phyloP scores from a whole-genome alignment of 2,329 filamentous ascomycete genomes.

The Penicillium sp. region DNA sequence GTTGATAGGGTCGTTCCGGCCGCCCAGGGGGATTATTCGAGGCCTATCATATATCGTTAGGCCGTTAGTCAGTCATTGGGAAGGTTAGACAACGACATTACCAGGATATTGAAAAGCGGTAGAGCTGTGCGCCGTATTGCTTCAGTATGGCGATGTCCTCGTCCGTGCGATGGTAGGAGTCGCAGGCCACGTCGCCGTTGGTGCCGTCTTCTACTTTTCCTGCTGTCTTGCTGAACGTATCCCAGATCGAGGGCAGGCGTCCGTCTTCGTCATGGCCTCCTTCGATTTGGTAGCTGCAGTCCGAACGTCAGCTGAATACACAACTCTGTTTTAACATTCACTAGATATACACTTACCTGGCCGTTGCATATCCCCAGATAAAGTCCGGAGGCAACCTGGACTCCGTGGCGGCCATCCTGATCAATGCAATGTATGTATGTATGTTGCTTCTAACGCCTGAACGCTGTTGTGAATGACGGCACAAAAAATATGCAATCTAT shows the following conservation, averaged over 20 bases:
- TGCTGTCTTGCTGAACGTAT: constrained; percentile 75
- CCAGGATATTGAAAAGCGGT: constrained; percentile 82
- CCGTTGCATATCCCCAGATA: constrained; percentile 76
- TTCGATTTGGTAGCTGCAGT: constrained; percentile 79
- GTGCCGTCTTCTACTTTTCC: constrained; percentile 78
- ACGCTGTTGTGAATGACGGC: background rate
- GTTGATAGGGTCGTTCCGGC: constrained; percentile 77
- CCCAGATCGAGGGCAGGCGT: constrained; percentile 80
- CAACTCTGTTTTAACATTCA: background rate
- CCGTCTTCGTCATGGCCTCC: constrained; percentile 71
- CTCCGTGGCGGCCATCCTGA: background rate
- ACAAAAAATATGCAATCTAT: background rate
- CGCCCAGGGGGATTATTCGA: constrained; percentile 79
- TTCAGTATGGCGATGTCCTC: constrained; percentile 77
- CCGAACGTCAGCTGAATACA: background rate
- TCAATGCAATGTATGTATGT: background rate
- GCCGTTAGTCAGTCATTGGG: background rate
- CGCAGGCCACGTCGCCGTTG: constrained; percentile 74
- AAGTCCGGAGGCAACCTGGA: constrained; percentile 62
- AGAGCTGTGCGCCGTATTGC: constrained; percentile 66
- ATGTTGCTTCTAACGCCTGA: background rate
- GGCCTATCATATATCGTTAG: constrained; percentile 40
- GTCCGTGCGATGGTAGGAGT: constrained; percentile 75
- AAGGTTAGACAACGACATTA: constrained; percentile 13
- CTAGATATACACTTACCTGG: constrained; percentile 48